Evolutionary conservation across 140 eudicot genomes (phyloP), one percentile per base, ranked within the genome.

Genomic region (Stevia rebaudiana): DNA sequence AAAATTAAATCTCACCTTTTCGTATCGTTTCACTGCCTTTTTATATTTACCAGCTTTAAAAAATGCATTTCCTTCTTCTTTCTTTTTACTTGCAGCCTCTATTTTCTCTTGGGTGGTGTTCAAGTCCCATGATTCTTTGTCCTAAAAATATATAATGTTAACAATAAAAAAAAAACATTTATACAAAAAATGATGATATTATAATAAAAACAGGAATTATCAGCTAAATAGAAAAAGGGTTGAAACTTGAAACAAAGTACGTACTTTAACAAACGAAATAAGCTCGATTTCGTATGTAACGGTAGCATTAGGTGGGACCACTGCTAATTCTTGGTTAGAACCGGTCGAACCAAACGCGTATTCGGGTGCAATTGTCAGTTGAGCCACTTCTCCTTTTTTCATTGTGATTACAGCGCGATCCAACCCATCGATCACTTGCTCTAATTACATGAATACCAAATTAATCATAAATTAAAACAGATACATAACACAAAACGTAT

Each of bases 41-140:
- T 16, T 48, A 62, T 88, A 86, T 74, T 94, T 94, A 12, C 99
- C 99, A 12, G 97, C 94, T 74, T 94, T 94, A 36, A 94, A 94
- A 8, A 82, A 78, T 0, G 83, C 83, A 70, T 94, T 94, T 12
- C 99, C 99, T 69, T 88, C 97, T 82, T 94, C 99, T 81, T 92
- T 92, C 75, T 92, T 92, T 51, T 79, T 85, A 48, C 83, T 84
- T 47, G 99, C 97, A 5, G 95, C 97, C 69, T 83, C 99, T 2
- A 94, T 94, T 70, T 94, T 94, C 66, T 94, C 99, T 62, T 74
- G 58, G 0, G 94, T 86, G 0, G 90, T 86, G 55, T 71, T 94
- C 97, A 94, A 83, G 57, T 94, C 97, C 99, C 97, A 94, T 6
- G 97, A 94, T 76, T 88, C 99, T 71, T 89, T 94, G 37, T 94